Base-by-base conservation (phyloP, 2,329 filamentous ascomycete species). In the Nigrospora osmanthi region DNA sequence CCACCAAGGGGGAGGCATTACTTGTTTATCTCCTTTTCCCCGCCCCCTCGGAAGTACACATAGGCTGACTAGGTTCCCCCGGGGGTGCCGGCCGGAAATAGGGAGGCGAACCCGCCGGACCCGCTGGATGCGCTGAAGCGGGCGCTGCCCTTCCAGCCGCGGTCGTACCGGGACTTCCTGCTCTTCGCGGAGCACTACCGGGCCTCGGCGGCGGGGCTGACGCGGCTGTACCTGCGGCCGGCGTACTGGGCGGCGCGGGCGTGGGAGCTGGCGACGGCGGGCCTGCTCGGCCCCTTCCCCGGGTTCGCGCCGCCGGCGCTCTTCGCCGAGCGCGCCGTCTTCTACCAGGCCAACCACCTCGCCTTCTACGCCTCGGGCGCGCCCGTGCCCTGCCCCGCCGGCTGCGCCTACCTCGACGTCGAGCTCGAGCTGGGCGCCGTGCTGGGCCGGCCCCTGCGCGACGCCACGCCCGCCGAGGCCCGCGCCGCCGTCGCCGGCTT, bases 81-180 rank as follows among this genome's bases (percentile, higher is more conserved):
- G n/a, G n/a, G n/a, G 23, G 23, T 2, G 9, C 23, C 23, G 23
- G 23, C n/a, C n/a, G 23, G 2, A 23, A 23, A 28, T 10, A 28
- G 23, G 23, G 42, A 46, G 35, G 47, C 44, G 4, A 53, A 57
- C 42, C 46, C 55, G 4, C 56, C 56, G 4, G 54, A 58, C 38
- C 14, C 35, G 1, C 16, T 28, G 10, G 56, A 58, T 23, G 16
- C 49, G 4, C 46, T 43, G 10, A 56, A 54, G 43, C 48, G 50
- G n/a, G 44, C 17, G 4, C 49, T 58, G 31, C 54, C 56, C 4
- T 56, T 58, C 46, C 54, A 57, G 43, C 56, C 56, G 7, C 52
- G 51, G 13, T 58, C 56, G 1, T 58, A 56, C 43, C 54, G 56
- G 15, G 56, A 58, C 52, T 58, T 58, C 45, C 57, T 58, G 56